A percentile compares a stretch with the other conserved stretches of the same genome.
Evolutionary conservation across 768 basidiomycete species (phyloP).

Genomic region (Mycena capillaripes): DNA sequence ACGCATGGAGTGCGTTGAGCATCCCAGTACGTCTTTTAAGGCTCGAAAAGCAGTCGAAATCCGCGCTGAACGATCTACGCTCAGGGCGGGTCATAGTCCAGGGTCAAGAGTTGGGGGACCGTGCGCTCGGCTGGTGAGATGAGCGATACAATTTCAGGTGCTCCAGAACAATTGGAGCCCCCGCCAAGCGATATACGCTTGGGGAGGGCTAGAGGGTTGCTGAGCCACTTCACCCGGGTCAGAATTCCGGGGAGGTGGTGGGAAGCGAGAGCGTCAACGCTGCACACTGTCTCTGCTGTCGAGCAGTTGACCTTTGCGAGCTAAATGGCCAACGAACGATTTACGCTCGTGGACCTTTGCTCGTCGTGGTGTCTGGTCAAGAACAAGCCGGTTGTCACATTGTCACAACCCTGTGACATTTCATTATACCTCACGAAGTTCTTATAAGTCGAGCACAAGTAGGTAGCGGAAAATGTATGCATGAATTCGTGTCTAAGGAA

Average conservation of each 20-base stretch:
- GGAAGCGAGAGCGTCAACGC: neutral
- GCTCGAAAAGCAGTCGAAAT: neutral
- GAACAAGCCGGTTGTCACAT: neutral
- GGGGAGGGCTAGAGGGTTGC: neutral
- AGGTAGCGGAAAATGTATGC: too few species aligned
- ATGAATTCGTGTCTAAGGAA: too few species aligned
- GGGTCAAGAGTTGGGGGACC: neutral
- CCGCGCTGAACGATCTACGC: neutral
- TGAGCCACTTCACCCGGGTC: neutral
- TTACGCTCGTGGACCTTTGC: too few species aligned
- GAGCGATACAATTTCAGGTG: too few species aligned
- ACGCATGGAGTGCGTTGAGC: neutral
- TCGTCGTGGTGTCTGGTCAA: neutral
- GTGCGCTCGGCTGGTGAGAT: neutral
- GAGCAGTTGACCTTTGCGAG: neutral
- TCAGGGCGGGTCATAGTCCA: neutral
- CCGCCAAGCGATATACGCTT: slow-evolving; percentile 1
- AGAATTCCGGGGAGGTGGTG: neutral
- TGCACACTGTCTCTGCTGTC: neutral
- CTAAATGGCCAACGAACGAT: too few species aligned
- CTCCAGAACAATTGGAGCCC: neutral
- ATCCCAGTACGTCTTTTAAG: neutral
- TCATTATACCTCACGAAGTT: too few species aligned
- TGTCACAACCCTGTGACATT: neutral
- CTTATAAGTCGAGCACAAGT: too few species aligned